phyloP scores from a whole-genome alignment of 495 filamentous ascomycete species.

The Jackrogersella multiformis region DNA sequence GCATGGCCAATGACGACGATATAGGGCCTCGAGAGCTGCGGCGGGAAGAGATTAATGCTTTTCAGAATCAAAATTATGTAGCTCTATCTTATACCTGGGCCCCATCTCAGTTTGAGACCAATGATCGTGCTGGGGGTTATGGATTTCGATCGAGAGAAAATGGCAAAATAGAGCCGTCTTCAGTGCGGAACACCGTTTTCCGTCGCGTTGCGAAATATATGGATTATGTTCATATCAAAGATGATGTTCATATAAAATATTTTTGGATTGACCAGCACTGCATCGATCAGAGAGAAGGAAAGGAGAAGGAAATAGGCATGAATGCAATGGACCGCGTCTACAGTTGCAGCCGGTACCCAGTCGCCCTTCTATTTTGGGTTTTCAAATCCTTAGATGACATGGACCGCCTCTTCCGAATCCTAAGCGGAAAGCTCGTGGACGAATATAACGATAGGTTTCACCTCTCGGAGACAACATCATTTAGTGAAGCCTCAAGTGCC shows the following conservation, averaged over 20 bases:
- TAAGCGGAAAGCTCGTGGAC: not conserved
- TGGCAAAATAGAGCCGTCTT: not conserved
- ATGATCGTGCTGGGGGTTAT: not conserved
- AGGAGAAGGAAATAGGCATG: not conserved
- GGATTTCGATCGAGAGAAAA: not conserved
- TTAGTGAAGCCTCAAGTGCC: not conserved
- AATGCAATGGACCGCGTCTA: constrained; percentile 37
- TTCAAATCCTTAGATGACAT: not conserved
- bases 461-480: no score
- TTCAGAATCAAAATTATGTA: no score
- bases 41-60: not conserved
- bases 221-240: not conserved
- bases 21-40: no score
- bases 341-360: constrained; percentile 27
- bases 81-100: not conserved
- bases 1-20: no score
- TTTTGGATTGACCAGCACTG: constrained; percentile 43
- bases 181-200: constrained; percentile 7
- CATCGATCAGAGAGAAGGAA: constrained; percentile 8
- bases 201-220: constrained; percentile 35
- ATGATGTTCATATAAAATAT: no score
- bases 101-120: not conserved
- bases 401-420: not conserved
- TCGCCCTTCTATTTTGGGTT: constrained; percentile 30
- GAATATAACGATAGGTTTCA: no score